A percentile compares a stretch with the other conserved stretches of the same genome.
phyloP scores from a whole-genome alignment of 2,329 filamentous ascomycete genomes.

The Aspergillus ochraceoroseus region DNA sequence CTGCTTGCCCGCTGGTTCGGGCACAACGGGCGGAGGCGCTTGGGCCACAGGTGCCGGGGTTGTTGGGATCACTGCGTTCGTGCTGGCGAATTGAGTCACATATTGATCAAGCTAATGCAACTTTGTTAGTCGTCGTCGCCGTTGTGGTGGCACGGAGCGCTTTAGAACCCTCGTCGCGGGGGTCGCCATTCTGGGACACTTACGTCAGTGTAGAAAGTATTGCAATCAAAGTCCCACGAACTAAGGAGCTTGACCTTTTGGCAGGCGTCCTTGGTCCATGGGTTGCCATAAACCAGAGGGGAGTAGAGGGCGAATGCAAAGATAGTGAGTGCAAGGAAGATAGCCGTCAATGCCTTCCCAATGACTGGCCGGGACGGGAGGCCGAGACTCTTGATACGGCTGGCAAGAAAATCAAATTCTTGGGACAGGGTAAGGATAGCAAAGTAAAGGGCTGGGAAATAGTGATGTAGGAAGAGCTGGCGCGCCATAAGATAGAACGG shows the following conservation, averaged over 20 bases:
- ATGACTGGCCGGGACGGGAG: slow-evolving; percentile 65
- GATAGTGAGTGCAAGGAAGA: slow-evolving; percentile 69
- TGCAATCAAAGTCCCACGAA: slow-evolving; percentile 98
- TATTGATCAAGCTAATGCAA: slow-evolving; percentile 39
- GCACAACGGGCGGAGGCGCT: slow-evolving; percentile 11
- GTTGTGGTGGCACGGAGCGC: slow-evolving; percentile 14
- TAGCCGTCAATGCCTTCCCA: slow-evolving; percentile 67
- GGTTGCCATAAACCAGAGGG: slow-evolving; percentile 85
- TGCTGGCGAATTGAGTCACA: slow-evolving; percentile 29
- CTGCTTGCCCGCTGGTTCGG: slow-evolving; percentile 19
- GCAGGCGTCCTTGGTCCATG: slow-evolving; percentile 88
- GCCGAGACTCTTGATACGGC: slow-evolving; percentile 64
- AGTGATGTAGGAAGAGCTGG: slow-evolving; percentile 97
- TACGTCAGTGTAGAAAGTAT: slow-evolving; percentile 81
- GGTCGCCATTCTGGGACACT: slow-evolving; percentile 48
- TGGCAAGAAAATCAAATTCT: slow-evolving; percentile 77
- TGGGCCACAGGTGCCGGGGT: slow-evolving; percentile 16
- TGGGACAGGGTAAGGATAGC: slow-evolving; percentile 85
- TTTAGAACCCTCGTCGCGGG: slow-evolving; percentile 29
- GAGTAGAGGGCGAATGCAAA: slow-evolving; percentile 78
- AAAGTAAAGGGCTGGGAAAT: slow-evolving; percentile 95
- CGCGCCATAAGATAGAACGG: slow-evolving; percentile 98
- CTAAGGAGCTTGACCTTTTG: slow-evolving; percentile 78
- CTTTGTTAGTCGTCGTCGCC: slow-evolving; percentile 25
- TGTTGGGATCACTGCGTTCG: slow-evolving; percentile 24